These are phyloP conservation scores for Gossypium anomalum DNA, from an alignment of 345 rosid genomes.

Conservation along the genomic window DNA sequence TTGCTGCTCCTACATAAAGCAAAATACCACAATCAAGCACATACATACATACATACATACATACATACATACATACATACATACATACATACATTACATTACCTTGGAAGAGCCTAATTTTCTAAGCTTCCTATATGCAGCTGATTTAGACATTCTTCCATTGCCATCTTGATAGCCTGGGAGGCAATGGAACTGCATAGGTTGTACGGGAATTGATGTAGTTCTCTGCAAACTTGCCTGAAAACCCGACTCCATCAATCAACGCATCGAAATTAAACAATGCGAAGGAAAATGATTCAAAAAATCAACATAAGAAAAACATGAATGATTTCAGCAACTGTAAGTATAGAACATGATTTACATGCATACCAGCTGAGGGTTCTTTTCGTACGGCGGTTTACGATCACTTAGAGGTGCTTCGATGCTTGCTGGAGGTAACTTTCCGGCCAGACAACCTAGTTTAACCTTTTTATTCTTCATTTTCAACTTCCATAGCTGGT, in stretches of 20 bases:
- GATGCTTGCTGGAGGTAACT: neutral
- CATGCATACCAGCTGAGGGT: neutral
- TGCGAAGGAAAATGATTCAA: neutral
- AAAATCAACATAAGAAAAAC: no score
- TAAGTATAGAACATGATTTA: neutral
- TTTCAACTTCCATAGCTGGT: constrained; percentile 8
- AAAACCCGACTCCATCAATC: neutral
- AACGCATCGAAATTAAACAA: neutral
- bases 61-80: neutral
- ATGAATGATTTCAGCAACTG: neutral
- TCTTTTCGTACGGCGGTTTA: neutral
- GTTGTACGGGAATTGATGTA: neutral
- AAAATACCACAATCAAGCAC: neutral
- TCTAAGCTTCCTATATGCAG: neutral
- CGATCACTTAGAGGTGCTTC: neutral
- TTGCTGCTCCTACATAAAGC: neutral
- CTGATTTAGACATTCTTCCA: neutral
- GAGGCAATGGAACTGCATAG: neutral
- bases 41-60: neutral
- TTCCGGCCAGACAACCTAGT: neutral
- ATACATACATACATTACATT: neutral
- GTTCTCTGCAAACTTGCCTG: neutral
- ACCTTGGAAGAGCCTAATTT: neutral
- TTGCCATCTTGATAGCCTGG: neutral
- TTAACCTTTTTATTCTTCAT: neutral